A percentile compares a stretch with the other conserved stretches of the same genome.
Evolutionary conservation across 805 yeast species (phyloP).

Genomic region (Ogataea allantospora): DNA sequence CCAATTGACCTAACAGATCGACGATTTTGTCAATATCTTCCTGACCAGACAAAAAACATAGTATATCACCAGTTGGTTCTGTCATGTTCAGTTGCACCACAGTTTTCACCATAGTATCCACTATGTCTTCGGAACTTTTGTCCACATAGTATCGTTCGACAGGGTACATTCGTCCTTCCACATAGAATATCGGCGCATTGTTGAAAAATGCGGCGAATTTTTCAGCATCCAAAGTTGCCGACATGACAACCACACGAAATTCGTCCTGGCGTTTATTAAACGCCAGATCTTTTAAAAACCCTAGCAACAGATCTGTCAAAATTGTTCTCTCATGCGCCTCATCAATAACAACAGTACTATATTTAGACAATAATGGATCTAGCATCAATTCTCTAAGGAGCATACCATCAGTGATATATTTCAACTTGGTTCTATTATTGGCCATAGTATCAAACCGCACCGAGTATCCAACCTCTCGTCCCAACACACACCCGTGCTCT

Average conservation of each 20-base stretch:
- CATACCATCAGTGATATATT: slow-evolving; percentile 97
- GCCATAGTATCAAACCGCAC: slow-evolving; percentile 84
- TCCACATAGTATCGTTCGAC: slow-evolving; percentile 70
- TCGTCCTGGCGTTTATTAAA: slow-evolving; percentile 40
- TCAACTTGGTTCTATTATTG: slow-evolving; percentile 58
- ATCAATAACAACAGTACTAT: slow-evolving; percentile 79
- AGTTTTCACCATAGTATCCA: slow-evolving; percentile 72
- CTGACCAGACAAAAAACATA: slow-evolving; percentile 93
- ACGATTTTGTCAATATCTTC: slow-evolving; percentile 93
- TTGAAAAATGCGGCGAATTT: slow-evolving; percentile 75
- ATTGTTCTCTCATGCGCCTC: slow-evolving; percentile 98
- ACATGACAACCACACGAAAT: slow-evolving; percentile 80
- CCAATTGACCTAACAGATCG: slow-evolving; percentile 53
- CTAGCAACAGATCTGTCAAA: slow-evolving; percentile 84
- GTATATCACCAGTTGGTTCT: slow-evolving; percentile 86
- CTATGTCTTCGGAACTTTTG: slow-evolving; percentile 73
- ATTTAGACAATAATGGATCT: slow-evolving; percentile 59
- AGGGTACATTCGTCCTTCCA: slow-evolving; percentile 87
- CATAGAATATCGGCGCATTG: slow-evolving; percentile 76
- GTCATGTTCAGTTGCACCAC: slow-evolving; percentile 75
- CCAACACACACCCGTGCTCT: slow-evolving; percentile 75
- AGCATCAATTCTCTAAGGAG: slow-evolving; percentile 85
- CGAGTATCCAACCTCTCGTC: slow-evolving; percentile 85
- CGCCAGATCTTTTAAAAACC: slow-evolving; percentile 74
- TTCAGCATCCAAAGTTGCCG: slow-evolving; percentile 95